Conservation (phyloP, 148 eudicot species). For the Linanthus parryae region DNA sequence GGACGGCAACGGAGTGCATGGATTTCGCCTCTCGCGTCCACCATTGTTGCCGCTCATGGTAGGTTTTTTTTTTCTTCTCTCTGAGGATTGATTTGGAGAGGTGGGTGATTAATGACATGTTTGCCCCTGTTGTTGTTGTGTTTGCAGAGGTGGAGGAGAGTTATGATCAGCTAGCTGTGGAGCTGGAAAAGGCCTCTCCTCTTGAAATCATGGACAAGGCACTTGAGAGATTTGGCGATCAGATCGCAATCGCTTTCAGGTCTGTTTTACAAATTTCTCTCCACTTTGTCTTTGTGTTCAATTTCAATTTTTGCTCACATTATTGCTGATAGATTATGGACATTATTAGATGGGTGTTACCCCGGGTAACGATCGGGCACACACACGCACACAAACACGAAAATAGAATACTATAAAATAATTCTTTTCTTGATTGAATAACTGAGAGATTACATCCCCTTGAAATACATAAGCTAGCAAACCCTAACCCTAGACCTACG, state of each 20-base stretch:
- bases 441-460: no score
- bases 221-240: conserved; percentile 9
- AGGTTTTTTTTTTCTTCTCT: background rate
- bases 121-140: no score
- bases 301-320: background rate
- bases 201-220: conserved; percentile 12
- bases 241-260: conserved; percentile 16
- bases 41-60: conserved; percentile 51
- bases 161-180: conserved; percentile 10
- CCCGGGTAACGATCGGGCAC: no score
- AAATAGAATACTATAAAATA: no score
- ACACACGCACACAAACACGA: no score
- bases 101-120: conserved; percentile 44
- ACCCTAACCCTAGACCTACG: no score
- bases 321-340: no score
- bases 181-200: conserved; percentile 13
- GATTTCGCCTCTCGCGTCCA: conserved; percentile 55
- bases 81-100: conserved; percentile 32
- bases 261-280: background rate
- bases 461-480: no score
- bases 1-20: conserved; percentile 53
- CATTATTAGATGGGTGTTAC: no score
- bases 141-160: no score
- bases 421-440: no score
- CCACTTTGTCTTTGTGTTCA: background rate